Evolutionary conservation across 352 stramenopile genomes (phyloP), one percentile per base, ranked within the genome.

Genomic region (Phytophthora cajani): DNA sequence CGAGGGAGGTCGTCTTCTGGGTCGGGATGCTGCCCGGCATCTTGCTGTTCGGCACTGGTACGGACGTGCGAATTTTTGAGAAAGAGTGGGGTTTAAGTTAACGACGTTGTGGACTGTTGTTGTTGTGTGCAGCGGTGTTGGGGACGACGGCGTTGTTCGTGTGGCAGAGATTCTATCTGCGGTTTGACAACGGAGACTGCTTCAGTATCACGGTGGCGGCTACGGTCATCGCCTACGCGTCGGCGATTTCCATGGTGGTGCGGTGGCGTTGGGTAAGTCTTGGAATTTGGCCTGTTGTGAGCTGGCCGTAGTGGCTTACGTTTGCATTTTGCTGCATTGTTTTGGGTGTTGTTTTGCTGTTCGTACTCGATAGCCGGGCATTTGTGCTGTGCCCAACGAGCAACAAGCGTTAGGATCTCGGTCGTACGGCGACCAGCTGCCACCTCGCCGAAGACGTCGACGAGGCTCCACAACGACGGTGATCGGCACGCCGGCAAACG

Each of bases 381-480:
- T 94, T 55, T 94, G 85, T 57, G 84, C 87, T 1, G 85, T 94
- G 17, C 65, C 83, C 14, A 89, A 87, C n/a, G 86, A 93, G 36
- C 86, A 93, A 51, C 79, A 87, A 55, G 78, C 65, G 6, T 70
- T 88, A 23, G 57, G 51, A 23, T 47, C 77, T 38, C 66, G 73
- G 16, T 66, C 66, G 10, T 71, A 74, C 27, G 47, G 64, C 30
- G 68, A 71, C 42, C 72, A 78, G 23, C 47, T 74, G 14, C 64
- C 65, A 58, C 62, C 40, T 64, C 62, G 64, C 60, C 69, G 72
- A 44, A 44, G 67, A 66, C 66, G 62, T 52, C 64, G 67, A 70
- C 46, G 50, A 55, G 59, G 49, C 17, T 71, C 59, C 58, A 30
- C 53, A 60, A 32, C 54, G n/a, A 59, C 71, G 27, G 30, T 50